Conservation (phyloP, 2,329 filamentous ascomycete species). For the Fusarium verticillioides region DNA sequence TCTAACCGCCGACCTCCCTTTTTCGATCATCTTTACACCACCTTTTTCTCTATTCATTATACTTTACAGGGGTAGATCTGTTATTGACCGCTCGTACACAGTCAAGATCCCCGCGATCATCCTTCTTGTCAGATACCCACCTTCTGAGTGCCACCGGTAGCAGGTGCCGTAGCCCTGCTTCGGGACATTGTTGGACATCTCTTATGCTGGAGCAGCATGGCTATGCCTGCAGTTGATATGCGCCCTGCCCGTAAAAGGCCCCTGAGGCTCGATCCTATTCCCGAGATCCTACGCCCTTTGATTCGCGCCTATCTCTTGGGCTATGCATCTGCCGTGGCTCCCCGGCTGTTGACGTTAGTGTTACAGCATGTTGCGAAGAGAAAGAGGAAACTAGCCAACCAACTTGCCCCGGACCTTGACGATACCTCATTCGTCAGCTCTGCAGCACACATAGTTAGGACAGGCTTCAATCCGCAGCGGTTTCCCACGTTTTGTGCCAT, state of each 20-base stretch:
- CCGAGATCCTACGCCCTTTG: conserved; percentile 64
- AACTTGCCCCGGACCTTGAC: conserved; percentile 45
- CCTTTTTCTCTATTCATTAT: conserved; percentile 24
- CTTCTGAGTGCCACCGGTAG: conserved; percentile 27
- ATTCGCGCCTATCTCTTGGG: conserved; percentile 70
- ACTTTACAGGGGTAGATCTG: conserved; percentile 33
- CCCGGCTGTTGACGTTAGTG: conserved; percentile 65
- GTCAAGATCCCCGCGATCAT: conserved; percentile 36
- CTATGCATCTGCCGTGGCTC: conserved; percentile 68
- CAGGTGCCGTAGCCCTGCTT: conserved; percentile 41
- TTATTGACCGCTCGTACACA: conserved; percentile 32
- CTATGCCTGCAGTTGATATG: conserved; percentile 29
- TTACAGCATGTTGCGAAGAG: conserved; percentile 60
- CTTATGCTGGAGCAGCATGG: conserved; percentile 25
- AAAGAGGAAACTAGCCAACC: conserved; percentile 41
- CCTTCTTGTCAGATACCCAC: conserved; percentile 30
- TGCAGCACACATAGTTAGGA: conserved; percentile 56
- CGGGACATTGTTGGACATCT: conserved; percentile 7
- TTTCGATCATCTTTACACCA: conserved; percentile 35
- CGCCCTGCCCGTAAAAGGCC: conserved; percentile 32
- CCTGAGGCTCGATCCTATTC: conserved; percentile 51
- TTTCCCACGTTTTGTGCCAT: conserved; percentile 73
- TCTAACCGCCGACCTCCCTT: conserved; percentile 16
- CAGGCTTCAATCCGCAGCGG: conserved; percentile 64
- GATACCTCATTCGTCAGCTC: conserved; percentile 48